Evolutionary conservation across 2,329 filamentous ascomycete species (phyloP).

Genomic region (Podosphaera xanthii): DNA sequence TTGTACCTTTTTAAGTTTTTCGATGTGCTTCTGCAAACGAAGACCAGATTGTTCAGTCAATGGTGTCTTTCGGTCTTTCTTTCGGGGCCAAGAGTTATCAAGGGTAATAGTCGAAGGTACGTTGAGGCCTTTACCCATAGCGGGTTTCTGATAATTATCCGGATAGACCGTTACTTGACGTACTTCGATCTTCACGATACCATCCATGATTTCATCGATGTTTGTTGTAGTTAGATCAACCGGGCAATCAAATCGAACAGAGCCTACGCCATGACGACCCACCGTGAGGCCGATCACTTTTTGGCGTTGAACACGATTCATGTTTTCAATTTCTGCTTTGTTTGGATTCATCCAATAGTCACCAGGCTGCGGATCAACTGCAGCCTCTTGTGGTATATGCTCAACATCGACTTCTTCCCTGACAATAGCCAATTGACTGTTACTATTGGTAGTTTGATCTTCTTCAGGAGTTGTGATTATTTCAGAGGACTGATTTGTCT

Average conservation of each 20-base stretch:
- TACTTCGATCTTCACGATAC: slow-evolving; percentile 51
- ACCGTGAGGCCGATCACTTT: slow-evolving; percentile 55
- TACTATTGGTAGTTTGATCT: slow-evolving; percentile 37
- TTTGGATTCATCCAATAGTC: slow-evolving; percentile 73
- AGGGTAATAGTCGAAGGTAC: slow-evolving; percentile 74
- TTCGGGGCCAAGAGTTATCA: slow-evolving; percentile 80
- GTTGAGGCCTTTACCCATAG: slow-evolving; percentile 71
- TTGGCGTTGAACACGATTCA: slow-evolving; percentile 61
- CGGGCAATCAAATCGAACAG: slow-evolving; percentile 56
- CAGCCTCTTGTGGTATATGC: slow-evolving; percentile 7
- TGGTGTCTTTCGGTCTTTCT: slow-evolving; percentile 31
- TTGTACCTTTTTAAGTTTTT: slow-evolving; percentile 53
- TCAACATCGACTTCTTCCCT: slow-evolving; percentile 38
- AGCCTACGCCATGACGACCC: slow-evolving; percentile 60
- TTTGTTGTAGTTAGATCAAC: slow-evolving; percentile 67
- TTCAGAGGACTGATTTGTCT: slow-evolving; percentile 24
- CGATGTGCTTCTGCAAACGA: slow-evolving; percentile 59
- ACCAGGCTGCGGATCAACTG: slow-evolving; percentile 27
- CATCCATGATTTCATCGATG: slow-evolving; percentile 55
- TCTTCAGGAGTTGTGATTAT: slow-evolving; percentile 33
- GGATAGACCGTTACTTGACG: slow-evolving; percentile 75
- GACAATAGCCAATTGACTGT: slow-evolving; percentile 58
- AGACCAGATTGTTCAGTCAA: slow-evolving; percentile 35
- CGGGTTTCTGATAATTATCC: slow-evolving; percentile 52
- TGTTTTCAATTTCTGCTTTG: slow-evolving; percentile 48